Evolutionary conservation across 2,329 filamentous ascomycete genomes (phyloP).

Genomic region (Metarhizium anisopliae): DNA sequence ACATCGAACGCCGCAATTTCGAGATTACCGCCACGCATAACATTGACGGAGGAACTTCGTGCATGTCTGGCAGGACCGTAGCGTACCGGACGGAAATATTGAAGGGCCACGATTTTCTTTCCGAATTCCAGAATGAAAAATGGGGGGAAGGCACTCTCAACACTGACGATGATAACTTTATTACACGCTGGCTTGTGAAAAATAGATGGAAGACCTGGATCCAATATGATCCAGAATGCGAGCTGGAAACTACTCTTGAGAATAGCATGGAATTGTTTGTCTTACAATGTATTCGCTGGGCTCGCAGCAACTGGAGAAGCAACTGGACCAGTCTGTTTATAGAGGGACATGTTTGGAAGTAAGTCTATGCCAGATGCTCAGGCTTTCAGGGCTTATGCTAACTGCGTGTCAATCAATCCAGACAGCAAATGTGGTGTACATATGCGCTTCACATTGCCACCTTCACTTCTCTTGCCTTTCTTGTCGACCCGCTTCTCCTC

Average conservation of each 20-base stretch:
- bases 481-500: slow-evolving; percentile 67
- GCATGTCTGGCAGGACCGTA: slow-evolving; percentile 88
- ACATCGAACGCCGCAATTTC: slow-evolving; percentile 90
- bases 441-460: slow-evolving; percentile 92
- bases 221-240: slow-evolving; percentile 85
- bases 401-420: slow-evolving; percentile 25
- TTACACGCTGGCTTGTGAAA: slow-evolving; percentile 89
- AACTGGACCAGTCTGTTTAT: slow-evolving; percentile 84
- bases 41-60: slow-evolving; percentile 91
- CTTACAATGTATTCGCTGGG: slow-evolving; percentile 90
- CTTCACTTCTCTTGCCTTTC: slow-evolving; percentile 77
- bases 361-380: slow-evolving; percentile 35
- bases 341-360: slow-evolving; percentile 81
- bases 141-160: slow-evolving; percentile 87
- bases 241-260: slow-evolving; percentile 88
- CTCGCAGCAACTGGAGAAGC: slow-evolving; percentile 94
- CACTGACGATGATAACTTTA: slow-evolving; percentile 96
- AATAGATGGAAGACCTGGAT: slow-evolving; percentile 92
- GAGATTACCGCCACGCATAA: slow-evolving; percentile 94
- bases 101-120: slow-evolving; percentile 73
- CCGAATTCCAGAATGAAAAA: slow-evolving; percentile 84
- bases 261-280: slow-evolving; percentile 73
- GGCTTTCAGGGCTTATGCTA: neutral
- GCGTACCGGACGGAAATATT: slow-evolving; percentile 87
- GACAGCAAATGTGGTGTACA: slow-evolving; percentile 85